Conservation (phyloP, 163 green algal species). For the Chlamydomonas reinhardtii region DNA sequence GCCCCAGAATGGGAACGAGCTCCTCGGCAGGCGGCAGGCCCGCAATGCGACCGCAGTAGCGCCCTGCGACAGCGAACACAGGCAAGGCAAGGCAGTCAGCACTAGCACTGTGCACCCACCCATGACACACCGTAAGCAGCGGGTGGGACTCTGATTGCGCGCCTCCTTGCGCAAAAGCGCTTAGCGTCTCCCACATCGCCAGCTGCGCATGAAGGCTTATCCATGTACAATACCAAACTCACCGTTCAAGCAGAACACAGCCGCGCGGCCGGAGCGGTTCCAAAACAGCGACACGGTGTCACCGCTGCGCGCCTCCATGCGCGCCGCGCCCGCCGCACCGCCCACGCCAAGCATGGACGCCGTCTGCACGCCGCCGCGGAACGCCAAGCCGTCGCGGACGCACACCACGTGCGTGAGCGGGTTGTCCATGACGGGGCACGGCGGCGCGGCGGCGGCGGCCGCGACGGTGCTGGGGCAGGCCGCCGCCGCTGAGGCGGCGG, state of each 20-base stretch:
- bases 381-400: slow-evolving; percentile 25
- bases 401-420: slow-evolving; percentile 24
- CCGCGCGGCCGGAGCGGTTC: slow-evolving; percentile 27
- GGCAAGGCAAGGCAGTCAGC: too few relatives aligned
- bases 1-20: slow-evolving; percentile 7
- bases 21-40: neutral
- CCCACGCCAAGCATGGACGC: neutral
- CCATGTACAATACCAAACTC: too few relatives aligned
- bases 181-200: too few relatives aligned
- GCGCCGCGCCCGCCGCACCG: neutral
- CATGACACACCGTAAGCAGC: too few relatives aligned
- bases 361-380: slow-evolving; percentile 13
- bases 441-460: neutral
- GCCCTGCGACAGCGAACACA: neutral
- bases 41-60: slow-evolving; percentile 38
- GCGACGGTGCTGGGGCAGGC: too few relatives aligned
- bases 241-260: slow-evolving; percentile 28
- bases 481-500: too few relatives aligned
- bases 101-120: too few relatives aligned
- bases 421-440: slow-evolving; percentile 32
- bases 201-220: too few relatives aligned
- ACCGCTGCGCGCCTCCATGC: slow-evolving; percentile 14
- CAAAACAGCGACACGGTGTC: slow-evolving; percentile 44
- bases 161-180: too few relatives aligned
- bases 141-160: too few relatives aligned